Percentiles rank a stretch among this genome's conserved stretches.
Conservation (phyloP, 23 red algal genomes). For the Cyanidiococcus yangmingshanensis region DNA sequence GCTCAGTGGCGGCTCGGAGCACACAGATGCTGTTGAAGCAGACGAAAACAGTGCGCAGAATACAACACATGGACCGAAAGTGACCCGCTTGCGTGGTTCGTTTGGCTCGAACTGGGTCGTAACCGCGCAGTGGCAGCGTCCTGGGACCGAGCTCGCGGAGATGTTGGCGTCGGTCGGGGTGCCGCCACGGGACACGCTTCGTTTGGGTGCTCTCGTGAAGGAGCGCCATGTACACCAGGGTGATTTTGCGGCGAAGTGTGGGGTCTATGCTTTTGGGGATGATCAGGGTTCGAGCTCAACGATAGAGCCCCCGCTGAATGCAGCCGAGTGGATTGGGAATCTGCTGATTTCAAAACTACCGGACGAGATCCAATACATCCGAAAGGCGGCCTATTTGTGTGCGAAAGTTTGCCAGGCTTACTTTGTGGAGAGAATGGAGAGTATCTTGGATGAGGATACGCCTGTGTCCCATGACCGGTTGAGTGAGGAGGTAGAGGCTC, state of each 20-base stretch:
- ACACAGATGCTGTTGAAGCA: not conserved
- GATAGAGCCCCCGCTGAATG: conserved; percentile 7
- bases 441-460: conserved; percentile 67
- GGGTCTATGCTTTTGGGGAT: not conserved
- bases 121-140: not conserved
- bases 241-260: not conserved
- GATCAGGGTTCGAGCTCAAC: not conserved
- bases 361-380: conserved; percentile 51
- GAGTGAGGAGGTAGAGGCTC: conserved; percentile 53
- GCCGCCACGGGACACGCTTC: not conserved
- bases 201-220: conserved; percentile 2
- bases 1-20: not conserved
- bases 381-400: conserved; percentile 46
- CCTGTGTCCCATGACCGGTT: conserved; percentile 50
- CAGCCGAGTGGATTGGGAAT: conserved; percentile 37
- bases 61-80: not conserved
- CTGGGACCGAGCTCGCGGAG: not conserved
- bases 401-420: conserved; percentile 50
- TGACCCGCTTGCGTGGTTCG: not conserved
- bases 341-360: conserved; percentile 58
- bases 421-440: conserved; percentile 57
- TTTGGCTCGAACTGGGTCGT: not conserved
- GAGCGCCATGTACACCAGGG: conserved; percentile 3
- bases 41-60: not conserved
- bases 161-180: not conserved